A percentile compares a stretch with the other conserved stretches of the same genome.
Evolutionary conservation across 2,329 filamentous ascomycete genomes (phyloP).

Genomic region (Paraphaeosphaeria minitans): DNA sequence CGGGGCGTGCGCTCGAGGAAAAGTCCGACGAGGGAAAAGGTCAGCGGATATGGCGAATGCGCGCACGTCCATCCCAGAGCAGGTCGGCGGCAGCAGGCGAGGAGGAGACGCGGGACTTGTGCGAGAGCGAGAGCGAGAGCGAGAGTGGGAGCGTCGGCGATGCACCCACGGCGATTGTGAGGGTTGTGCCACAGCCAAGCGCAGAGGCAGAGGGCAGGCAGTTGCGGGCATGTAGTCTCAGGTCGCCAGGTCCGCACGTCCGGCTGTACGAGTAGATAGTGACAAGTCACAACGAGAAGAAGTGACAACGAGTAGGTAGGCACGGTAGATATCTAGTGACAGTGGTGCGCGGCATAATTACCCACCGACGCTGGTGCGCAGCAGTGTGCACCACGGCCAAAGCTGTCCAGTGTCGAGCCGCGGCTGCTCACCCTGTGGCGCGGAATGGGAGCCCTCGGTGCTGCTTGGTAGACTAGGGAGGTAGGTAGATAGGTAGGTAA

Average conservation of each 20-base stretch:
- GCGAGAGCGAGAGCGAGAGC: neutral
- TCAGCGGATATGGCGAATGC: slow-evolving; percentile 23
- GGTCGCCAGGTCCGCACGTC: no score
- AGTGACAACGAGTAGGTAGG: no score
- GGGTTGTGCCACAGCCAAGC: slow-evolving; percentile 14
- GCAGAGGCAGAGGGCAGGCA: slow-evolving; percentile 2
- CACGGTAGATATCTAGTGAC: no score
- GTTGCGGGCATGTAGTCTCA: neutral
- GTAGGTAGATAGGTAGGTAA: no score
- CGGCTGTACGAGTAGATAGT: no score
- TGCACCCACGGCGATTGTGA: neutral
- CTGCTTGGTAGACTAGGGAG: no score
- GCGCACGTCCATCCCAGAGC: slow-evolving; percentile 26
- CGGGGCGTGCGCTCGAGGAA: slow-evolving; percentile 5
- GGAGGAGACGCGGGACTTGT: neutral
- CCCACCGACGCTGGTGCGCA: neutral
- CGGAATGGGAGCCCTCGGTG: slow-evolving; percentile 2
- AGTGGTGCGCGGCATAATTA: slow-evolving; percentile 1
- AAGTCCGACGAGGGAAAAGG: slow-evolving; percentile 17
- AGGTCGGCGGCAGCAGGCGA: slow-evolving; percentile 8
- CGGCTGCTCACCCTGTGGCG: slow-evolving; percentile 3
- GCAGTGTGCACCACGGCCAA: neutral
- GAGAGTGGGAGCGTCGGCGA: neutral
- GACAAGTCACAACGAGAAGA: no score
- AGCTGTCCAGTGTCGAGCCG: slow-evolving; percentile 1